Percentiles rank a stretch among this genome's conserved stretches.
These are phyloP conservation scores for Schwanniomyces pseudopolymorphus DNA, from an alignment of 805 yeast genomes.

Conservation along the genomic window DNA sequence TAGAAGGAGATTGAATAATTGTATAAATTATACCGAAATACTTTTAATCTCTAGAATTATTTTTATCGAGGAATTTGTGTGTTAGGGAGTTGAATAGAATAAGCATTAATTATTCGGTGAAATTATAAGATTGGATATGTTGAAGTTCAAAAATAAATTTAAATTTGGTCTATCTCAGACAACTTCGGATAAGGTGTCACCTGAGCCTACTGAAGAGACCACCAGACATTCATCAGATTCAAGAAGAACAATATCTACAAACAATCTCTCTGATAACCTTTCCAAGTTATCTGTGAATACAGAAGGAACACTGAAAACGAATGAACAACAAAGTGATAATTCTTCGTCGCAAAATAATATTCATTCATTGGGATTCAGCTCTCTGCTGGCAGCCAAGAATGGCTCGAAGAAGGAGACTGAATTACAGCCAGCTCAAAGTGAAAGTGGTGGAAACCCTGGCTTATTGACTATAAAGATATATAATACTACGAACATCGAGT, in stretches of 20 bases:
- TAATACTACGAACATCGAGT: constrained; percentile 60
- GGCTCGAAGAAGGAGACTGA: not conserved
- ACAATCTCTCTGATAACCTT: constrained; percentile 21
- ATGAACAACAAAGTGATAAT: not conserved
- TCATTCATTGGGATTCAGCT: not conserved
- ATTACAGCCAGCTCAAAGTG: not conserved
- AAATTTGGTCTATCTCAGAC: constrained; percentile 25
- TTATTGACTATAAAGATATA: constrained; percentile 75
- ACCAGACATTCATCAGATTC: constrained; percentile 25
- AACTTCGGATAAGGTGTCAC: constrained; percentile 12
- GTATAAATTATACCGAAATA: not conserved
- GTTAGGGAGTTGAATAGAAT: no score
- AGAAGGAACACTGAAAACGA: constrained; percentile 4
- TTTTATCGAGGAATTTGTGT: not conserved
- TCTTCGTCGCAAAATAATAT: not conserved
- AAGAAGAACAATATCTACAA: constrained; percentile 21
- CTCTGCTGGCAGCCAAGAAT: not conserved
- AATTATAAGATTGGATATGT: constrained; percentile 15
- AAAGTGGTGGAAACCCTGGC: constrained; percentile 50
- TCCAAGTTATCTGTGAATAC: constrained; percentile 15
- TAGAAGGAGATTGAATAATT: not conserved
- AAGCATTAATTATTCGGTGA: no score
- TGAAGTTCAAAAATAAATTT: constrained; percentile 33
- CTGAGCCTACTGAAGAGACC: constrained; percentile 8
- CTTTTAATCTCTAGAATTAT: not conserved